phyloP scores from a whole-genome alignment of 257 asterid genomes.

The Vinca minor region DNA sequence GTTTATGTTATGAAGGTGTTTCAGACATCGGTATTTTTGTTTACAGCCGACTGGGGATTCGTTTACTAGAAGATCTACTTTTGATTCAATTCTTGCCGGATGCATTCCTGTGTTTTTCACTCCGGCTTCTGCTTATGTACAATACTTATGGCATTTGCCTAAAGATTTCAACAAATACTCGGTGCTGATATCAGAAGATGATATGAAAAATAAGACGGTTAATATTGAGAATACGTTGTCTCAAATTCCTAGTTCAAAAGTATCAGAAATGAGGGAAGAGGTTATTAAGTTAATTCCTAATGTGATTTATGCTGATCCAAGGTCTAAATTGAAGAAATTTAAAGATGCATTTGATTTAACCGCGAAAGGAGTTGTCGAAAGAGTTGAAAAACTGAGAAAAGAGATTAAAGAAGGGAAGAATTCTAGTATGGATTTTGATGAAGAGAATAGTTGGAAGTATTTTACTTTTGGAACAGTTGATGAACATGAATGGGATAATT shows the following conservation, averaged over 20 bases:
- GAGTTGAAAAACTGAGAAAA: conserved; percentile 37
- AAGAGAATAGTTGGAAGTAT: conserved; percentile 71
- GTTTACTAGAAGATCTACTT: conserved; percentile 63
- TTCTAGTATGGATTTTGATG: conserved; percentile 38
- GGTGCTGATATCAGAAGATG: conserved; percentile 58
- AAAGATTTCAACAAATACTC: conserved; percentile 42
- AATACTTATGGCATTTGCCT: conserved; percentile 80
- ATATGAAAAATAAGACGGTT: conserved; percentile 38
- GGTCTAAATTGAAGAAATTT: conserved; percentile 30
- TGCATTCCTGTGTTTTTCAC: conserved; percentile 81
- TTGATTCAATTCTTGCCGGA: conserved; percentile 74
- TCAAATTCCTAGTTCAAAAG: conserved; percentile 31
- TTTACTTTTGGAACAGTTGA: conserved; percentile 47
- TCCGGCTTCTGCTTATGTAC: conserved; percentile 73
- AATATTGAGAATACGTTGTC: conserved; percentile 48
- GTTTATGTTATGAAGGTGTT: conserved; percentile 53
- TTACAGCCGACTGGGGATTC: conserved; percentile 89
- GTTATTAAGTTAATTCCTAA: conserved; percentile 69
- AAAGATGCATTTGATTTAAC: conserved; percentile 78
- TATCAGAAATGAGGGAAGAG: conserved; percentile 58
- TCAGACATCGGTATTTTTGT: conserved; percentile 54
- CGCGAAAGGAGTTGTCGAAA: conserved; percentile 41
- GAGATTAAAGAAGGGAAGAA: conserved; percentile 39
- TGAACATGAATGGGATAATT: conserved; percentile 71
- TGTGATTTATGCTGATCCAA: conserved; percentile 60